Conservation (phyloP, 371 early-diverging fungal genomes). For the Circinella umbellata region DNA sequence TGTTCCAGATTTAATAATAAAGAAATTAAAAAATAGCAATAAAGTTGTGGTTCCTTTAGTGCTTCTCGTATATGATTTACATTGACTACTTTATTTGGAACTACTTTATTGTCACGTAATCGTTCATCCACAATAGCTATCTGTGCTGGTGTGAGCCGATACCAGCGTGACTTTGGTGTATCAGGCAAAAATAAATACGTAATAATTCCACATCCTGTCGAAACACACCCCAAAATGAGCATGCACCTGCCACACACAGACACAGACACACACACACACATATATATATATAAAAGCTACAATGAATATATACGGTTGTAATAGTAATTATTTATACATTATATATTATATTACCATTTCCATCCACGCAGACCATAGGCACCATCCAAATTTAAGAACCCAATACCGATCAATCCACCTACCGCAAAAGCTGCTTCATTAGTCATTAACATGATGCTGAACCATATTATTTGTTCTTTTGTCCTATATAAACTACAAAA, state of each 20-base stretch:
- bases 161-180: conserved; percentile 33
- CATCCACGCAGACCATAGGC: conserved; percentile 25
- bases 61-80: conserved; percentile 38
- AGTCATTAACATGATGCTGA: conserved; percentile 29
- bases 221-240: conserved; percentile 37
- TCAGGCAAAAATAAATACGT: conserved; percentile 45
- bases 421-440: conserved; percentile 21
- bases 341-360: conserved; percentile 25
- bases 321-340: background rate
- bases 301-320: conserved; percentile 2
- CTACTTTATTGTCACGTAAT: conserved; percentile 36
- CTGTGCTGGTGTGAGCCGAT: conserved; percentile 37
- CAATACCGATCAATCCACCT: conserved; percentile 32
- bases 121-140: conserved; percentile 40
- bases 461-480: conserved; percentile 30
- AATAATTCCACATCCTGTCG: conserved; percentile 32
- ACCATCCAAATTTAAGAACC: conserved; percentile 14
- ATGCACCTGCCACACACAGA: conserved; percentile 36
- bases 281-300: no score
- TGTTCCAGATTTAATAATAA: conserved; percentile 31
- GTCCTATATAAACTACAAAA: conserved; percentile 23
- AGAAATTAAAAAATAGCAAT: conserved; percentile 25
- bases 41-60: conserved; percentile 37
- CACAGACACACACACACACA: no score
- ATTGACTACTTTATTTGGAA: conserved; percentile 33